Conservation (phyloP, 1,139 yeast genomes). For the Nakaseomyces uthaithaninus region DNA sequence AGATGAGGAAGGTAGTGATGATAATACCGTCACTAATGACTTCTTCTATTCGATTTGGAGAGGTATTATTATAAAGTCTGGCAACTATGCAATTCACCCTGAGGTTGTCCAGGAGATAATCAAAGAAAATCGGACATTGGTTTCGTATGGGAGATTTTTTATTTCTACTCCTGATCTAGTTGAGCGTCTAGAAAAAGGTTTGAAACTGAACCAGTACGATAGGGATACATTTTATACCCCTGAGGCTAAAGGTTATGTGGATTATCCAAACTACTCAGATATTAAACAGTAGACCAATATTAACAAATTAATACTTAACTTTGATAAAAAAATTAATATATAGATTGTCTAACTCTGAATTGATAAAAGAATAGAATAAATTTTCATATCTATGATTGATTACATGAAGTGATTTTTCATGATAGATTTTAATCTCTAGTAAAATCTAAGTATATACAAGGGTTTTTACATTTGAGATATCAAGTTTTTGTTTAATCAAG, state of each 20-base stretch:
- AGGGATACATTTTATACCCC: conserved; percentile 33
- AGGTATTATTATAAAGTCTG: conserved; percentile 37
- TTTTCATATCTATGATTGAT: no score
- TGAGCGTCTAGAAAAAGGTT: conserved; percentile 34
- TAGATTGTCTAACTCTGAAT: background rate
- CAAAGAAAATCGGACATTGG: conserved; percentile 34
- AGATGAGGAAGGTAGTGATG: conserved; percentile 8
- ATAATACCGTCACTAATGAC: conserved; percentile 18
- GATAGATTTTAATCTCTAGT: no score
- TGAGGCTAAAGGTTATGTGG: conserved; percentile 32
- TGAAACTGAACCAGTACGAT: conserved; percentile 15
- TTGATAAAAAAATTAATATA: no score
- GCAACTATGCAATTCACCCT: conserved; percentile 29
- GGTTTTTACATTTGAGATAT: background rate
- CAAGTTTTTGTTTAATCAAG: no score
- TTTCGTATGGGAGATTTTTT: conserved; percentile 41
- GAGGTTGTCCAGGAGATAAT: conserved; percentile 26
- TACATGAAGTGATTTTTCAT: no score
- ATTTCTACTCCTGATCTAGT: conserved; percentile 45
- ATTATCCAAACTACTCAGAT: conserved; percentile 21
- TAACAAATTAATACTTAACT: no score
- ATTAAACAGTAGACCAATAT: no score
- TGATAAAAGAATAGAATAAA: background rate
- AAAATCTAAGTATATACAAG: no score
- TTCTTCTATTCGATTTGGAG: conserved; percentile 33